Percentiles rank a stretch among this genome's conserved stretches.
phyloP scores from a whole-genome alignment of 495 filamentous ascomycete species.

The Trichoderma asperelloides region DNA sequence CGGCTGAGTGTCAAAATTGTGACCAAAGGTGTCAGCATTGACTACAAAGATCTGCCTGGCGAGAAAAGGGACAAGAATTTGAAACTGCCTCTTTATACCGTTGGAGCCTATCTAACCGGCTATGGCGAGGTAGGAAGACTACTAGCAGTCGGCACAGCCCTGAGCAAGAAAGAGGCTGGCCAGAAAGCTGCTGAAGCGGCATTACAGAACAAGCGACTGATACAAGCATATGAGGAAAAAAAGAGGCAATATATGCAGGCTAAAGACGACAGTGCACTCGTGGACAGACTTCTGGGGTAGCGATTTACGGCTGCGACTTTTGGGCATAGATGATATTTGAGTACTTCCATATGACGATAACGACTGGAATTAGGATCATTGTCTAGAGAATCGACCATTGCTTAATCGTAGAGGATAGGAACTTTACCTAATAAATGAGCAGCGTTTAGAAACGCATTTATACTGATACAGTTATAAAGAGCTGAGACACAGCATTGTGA shows the following conservation, averaged over 20 bases:
- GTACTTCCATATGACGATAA: background rate
- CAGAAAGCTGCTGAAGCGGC: constrained; percentile 60
- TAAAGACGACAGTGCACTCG: constrained; percentile 3
- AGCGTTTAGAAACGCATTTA: too few species aligned
- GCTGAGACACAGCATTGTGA: background rate
- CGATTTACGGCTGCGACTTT: background rate
- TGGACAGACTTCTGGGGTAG: background rate
- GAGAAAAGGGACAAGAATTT: constrained; percentile 47
- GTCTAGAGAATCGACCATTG: too few species aligned
- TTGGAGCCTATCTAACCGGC: constrained; percentile 65
- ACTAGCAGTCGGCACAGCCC: constrained; percentile 59
- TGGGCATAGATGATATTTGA: too few species aligned
- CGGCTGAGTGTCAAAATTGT: constrained; percentile 46
- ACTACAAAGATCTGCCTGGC: constrained; percentile 53
- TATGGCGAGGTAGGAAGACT: constrained; percentile 58
- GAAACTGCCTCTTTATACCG: constrained; percentile 49
- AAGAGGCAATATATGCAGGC: constrained; percentile 34
- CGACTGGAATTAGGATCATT: background rate
- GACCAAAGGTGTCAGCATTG: constrained; percentile 50
- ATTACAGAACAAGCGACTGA: constrained; percentile 48
- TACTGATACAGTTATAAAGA: background rate
- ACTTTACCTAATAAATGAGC: too few species aligned
- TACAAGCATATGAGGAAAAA: constrained; percentile 44
- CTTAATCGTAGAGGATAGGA: too few species aligned
- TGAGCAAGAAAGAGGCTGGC: constrained; percentile 66